Evolutionary conservation across 768 basidiomycete species (phyloP).

Genomic region (Agrocybe pediades): DNA sequence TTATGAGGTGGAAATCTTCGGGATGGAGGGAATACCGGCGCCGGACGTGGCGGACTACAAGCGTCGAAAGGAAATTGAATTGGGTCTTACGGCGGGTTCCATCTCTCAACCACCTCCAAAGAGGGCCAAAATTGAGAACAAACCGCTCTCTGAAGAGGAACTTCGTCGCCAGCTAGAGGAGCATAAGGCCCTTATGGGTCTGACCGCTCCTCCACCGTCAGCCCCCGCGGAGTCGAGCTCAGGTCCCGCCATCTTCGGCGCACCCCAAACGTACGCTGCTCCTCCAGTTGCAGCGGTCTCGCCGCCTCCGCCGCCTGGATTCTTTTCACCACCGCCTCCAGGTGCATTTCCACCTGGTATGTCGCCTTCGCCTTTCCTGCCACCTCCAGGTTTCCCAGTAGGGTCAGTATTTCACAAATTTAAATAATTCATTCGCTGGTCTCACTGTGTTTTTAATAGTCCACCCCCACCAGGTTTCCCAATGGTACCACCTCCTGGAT

Average conservation of each 20-base stretch:
- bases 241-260: slow-evolving; percentile 66
- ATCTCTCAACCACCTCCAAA: slow-evolving; percentile 83
- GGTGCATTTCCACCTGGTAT: slow-evolving; percentile 1
- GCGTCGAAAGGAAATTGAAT: slow-evolving; percentile 91
- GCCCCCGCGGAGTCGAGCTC: slow-evolving; percentile 36
- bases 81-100: slow-evolving; percentile 80
- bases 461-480: slow-evolving; percentile 22
- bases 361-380: slow-evolving; percentile 58
- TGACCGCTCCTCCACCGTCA: slow-evolving; percentile 25
- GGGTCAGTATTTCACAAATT: slow-evolving; percentile 42
- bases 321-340: slow-evolving; percentile 37
- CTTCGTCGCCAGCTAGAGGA: slow-evolving; percentile 83
- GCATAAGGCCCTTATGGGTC: slow-evolving; percentile 91
- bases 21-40: slow-evolving; percentile 97
- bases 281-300: slow-evolving; percentile 41
- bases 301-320: slow-evolving; percentile 42
- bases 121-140: slow-evolving; percentile 79
- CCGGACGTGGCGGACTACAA: slow-evolving; percentile 96
- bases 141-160: slow-evolving; percentile 79
- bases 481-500: slow-evolving; percentile 23
- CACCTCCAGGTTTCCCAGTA: slow-evolving; percentile 47
- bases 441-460: slow-evolving; percentile 8
- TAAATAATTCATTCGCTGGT: slow-evolving; percentile 11
- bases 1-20: slow-evolving; percentile 98
- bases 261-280: slow-evolving; percentile 69